Conservation (phyloP, 2,329 filamentous ascomycete genomes). For the Xylaria sp. region DNA sequence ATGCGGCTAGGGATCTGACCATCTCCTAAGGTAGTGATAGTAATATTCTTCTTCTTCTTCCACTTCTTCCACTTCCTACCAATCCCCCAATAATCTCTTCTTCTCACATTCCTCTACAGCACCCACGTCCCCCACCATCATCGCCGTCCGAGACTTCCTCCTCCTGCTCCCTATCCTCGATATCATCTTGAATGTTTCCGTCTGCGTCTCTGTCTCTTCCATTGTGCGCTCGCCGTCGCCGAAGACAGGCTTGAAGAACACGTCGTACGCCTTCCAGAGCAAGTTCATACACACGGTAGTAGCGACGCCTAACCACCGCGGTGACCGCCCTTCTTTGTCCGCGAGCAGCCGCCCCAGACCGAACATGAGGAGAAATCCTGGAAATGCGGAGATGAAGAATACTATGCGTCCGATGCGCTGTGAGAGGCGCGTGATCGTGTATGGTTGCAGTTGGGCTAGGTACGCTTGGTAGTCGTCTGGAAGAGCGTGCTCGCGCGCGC, state of each 20-base stretch:
- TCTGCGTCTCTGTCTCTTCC: constrained; percentile 29
- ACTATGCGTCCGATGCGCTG: constrained; percentile 71
- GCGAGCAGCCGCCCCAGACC: constrained; percentile 56
- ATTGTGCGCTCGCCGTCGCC: constrained; percentile 81
- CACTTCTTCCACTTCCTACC: too few relatives aligned
- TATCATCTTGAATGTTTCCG: neutral
- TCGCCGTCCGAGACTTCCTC: neutral
- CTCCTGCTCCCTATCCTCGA: neutral
- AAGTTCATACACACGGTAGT: constrained; percentile 51
- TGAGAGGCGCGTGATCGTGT: constrained; percentile 67
- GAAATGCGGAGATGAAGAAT: constrained; percentile 65
- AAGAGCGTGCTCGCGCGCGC: constrained; percentile 79
- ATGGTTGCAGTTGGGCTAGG: constrained; percentile 71
- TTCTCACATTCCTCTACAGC: constrained; percentile 32
- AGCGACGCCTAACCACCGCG: constrained; percentile 66
- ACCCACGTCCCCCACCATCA: constrained; percentile 3
- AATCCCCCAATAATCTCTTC: constrained; percentile 36
- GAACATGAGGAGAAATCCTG: constrained; percentile 57
- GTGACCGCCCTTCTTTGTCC: constrained; percentile 67
- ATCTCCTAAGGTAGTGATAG: too few relatives aligned
- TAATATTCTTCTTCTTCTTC: too few relatives aligned
- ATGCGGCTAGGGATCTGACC: constrained; percentile 29
- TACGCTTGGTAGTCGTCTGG: constrained; percentile 79
- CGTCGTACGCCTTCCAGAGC: constrained; percentile 71
- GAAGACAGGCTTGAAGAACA: constrained; percentile 68